Conservation (phyloP, 805 yeast species). For the Hanseniaspora clermontiae region DNA sequence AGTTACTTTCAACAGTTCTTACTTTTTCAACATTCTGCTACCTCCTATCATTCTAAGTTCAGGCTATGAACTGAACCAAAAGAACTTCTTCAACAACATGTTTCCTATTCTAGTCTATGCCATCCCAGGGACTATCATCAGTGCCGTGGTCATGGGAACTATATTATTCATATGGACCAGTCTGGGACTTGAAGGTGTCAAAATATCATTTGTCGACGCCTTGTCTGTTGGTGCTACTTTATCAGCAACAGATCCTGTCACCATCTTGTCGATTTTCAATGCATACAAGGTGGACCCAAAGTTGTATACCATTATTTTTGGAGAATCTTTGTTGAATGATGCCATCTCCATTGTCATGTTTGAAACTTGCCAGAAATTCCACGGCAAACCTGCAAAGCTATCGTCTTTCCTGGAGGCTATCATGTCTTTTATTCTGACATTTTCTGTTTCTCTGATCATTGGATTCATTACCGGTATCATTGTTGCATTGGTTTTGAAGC, state of each 20-base stretch:
- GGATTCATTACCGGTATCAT: slow-evolving; percentile 80
- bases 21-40: slow-evolving; percentile 81
- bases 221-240: slow-evolving; percentile 94
- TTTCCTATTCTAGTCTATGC: slow-evolving; percentile 89
- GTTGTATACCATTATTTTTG: slow-evolving; percentile 89
- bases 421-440: slow-evolving; percentile 84
- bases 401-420: slow-evolving; percentile 84
- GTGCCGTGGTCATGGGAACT: slow-evolving; percentile 81
- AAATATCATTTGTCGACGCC: slow-evolving; percentile 91
- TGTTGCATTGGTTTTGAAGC: slow-evolving; percentile 81
- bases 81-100: slow-evolving; percentile 82
- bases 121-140: slow-evolving; percentile 89
- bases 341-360: slow-evolving; percentile 98
- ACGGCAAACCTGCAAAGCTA: slow-evolving; percentile 66
- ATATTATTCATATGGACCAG: slow-evolving; percentile 82
- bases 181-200: slow-evolving; percentile 76
- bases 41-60: slow-evolving; percentile 95
- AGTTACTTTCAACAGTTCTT: slow-evolving; percentile 85
- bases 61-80: slow-evolving; percentile 93
- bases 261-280: slow-evolving; percentile 88
- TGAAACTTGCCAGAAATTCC: slow-evolving; percentile 94
- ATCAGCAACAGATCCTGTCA: slow-evolving; percentile 97
- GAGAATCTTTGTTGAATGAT: slow-evolving; percentile 88
- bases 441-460: slow-evolving; percentile 77
- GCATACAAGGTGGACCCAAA: slow-evolving; percentile 98